Conservation (phyloP, 306 rosid species). For the Castanospermum australe region DNA sequence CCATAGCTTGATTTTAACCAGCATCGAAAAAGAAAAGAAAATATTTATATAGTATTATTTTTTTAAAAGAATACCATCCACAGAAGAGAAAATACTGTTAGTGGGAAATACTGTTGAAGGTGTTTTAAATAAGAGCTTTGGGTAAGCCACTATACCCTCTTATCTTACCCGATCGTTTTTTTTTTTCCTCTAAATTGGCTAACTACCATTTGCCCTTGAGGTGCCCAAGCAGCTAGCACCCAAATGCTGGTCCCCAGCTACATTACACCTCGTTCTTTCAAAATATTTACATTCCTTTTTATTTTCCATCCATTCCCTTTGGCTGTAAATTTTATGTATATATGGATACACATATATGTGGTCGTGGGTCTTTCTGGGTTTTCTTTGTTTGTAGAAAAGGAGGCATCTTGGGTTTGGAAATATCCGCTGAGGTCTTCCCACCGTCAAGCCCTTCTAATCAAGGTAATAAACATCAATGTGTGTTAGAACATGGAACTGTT, state of each 20-base stretch:
- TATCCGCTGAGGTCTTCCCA: slow-evolving; percentile 25
- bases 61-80: neutral
- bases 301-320: neutral
- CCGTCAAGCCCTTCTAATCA: slow-evolving; percentile 49
- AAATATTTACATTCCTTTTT: slow-evolving; percentile 14
- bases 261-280: slow-evolving; percentile 20
- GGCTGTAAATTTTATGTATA: slow-evolving; percentile 28
- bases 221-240: slow-evolving; percentile 50
- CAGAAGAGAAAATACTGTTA: slow-evolving; percentile 26
- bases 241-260: slow-evolving; percentile 62
- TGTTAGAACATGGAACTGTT: neutral
- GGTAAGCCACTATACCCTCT: slow-evolving; percentile 50
- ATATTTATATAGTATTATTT: neutral
- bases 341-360: neutral
- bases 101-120: slow-evolving; percentile 74
- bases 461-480: slow-evolving; percentile 31
- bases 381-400: slow-evolving; percentile 46
- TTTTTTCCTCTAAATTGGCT: slow-evolving; percentile 29
- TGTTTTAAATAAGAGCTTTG: slow-evolving; percentile 41
- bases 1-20: slow-evolving; percentile 38
- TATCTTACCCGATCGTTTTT: slow-evolving; percentile 15
- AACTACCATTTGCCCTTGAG: slow-evolving; percentile 43
- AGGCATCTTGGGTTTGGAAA: slow-evolving; percentile 39
- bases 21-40: neutral
- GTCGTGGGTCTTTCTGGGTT: slow-evolving; percentile 35